Base-by-base conservation (phyloP, 164 flowering plant species). In the Umbellularia californica region DNA sequence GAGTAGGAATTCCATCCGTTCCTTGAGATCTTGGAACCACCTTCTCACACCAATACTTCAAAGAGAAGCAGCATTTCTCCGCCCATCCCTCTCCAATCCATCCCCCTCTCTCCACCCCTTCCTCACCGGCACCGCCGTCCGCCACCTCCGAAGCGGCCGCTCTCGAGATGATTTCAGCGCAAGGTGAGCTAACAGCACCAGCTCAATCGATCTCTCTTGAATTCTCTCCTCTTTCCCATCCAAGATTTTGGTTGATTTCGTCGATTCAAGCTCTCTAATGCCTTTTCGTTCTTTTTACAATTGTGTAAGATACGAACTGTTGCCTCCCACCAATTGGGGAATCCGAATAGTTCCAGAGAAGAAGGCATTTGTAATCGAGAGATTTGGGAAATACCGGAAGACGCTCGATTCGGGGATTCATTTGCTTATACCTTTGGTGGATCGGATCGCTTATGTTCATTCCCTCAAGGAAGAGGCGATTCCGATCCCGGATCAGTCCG, bases 381-480 rank as follows among this genome's bases (percentile, higher is more conserved):
- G 99, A 24, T 95, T 95, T 60, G 99, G 99, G 10, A 90, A 86
- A 82, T 95, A 92, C 67, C 80, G 78, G 69, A 93, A 88, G 78
- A 93, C 93, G 1, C 86, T 95, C 0, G 85, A 84, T 12, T 84
- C 97, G 1, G 99, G 99, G n/a, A 83, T 95, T 15, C 98, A 95
- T 60, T 75, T 93, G 6, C 74, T 95, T 79, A 80, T 93, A 74
- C 99, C 99, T 0, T 28, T 92, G 2, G 96, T 91, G 33, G 99
- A 95, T 76, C 81, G 83, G 70, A 92, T 93, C 23, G 97, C 99
- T 0, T 95, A 93, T 72, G 95, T 88, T 70, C 99, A 95, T 75
- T 90, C 98, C 0, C 85, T 95, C 33, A 93, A 95, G 79, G 99
- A 95, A 76, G 95, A 92, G 78, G 90, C 97, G 1, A 95, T 95